Evolutionary conservation across 208 protist genomes (phyloP).

Genomic region (Acanthamoeba royreba): DNA sequence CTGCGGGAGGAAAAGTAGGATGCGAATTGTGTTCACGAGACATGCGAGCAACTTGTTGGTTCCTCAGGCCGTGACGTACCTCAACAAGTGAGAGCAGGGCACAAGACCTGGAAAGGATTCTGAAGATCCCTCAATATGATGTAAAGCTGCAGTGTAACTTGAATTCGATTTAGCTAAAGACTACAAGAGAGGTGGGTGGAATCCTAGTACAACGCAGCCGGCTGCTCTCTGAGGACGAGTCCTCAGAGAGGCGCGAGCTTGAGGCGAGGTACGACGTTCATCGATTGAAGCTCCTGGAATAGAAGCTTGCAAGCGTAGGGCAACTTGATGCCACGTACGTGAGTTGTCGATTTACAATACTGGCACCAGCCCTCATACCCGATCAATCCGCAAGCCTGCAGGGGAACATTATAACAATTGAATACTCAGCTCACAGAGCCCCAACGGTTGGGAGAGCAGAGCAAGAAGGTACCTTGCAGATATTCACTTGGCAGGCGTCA

Average conservation of each 20-base stretch:
- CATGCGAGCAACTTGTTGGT: too few relatives aligned
- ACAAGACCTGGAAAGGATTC: not conserved
- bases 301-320: constrained; percentile 99
- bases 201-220: too few relatives aligned
- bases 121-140: not conserved
- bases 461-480: constrained; percentile 86
- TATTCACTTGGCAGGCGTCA: constrained; percentile 94
- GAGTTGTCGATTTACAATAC: constrained; percentile 88
- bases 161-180: not conserved
- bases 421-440: not conserved
- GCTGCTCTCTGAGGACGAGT: not conserved
- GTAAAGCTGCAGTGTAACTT: not conserved
- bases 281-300: constrained; percentile 98
- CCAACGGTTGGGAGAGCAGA: not conserved
- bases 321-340: constrained; percentile 91
- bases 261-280: constrained; percentile 93
- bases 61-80: not conserved
- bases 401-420: not conserved
- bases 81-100: not conserved
- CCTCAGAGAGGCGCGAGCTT: constrained; percentile 55
- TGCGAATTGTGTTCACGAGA: too few relatives aligned
- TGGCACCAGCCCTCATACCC: constrained; percentile 90
- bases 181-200: too few relatives aligned
- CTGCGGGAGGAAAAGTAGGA: too few relatives aligned
- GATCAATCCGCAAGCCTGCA: constrained; percentile 81